Percentiles rank a stretch among this genome's conserved stretches.
phyloP scores from a whole-genome alignment of 179 eudicot species.

The Beta lomatogona region DNA sequence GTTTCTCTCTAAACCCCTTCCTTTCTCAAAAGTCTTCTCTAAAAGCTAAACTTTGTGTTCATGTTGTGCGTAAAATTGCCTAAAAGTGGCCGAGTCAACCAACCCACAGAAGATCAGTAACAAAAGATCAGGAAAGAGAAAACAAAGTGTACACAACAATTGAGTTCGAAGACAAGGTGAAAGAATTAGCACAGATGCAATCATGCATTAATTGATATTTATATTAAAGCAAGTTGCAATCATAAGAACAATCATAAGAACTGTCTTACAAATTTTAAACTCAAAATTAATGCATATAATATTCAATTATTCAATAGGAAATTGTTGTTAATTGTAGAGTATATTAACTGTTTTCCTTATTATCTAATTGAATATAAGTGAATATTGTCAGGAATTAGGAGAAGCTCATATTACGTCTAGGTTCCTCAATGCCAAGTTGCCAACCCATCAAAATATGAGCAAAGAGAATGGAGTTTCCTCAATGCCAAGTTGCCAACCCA shows the following conservation, averaged over 20 bases:
- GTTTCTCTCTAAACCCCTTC: background rate
- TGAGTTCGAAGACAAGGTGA: background rate
- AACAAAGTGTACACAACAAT: background rate
- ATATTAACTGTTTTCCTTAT: background rate
- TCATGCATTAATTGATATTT: background rate
- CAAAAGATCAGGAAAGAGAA: background rate
- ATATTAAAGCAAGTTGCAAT: background rate
- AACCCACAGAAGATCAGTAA: background rate
- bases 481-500: conserved; percentile 4
- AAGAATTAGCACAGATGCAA: too few relatives aligned
- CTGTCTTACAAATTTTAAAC: background rate
- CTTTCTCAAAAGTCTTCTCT: background rate
- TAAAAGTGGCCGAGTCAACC: conserved; percentile 7
- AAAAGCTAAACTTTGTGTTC: background rate
- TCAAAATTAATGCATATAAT: conserved; percentile 3
- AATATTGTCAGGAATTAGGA: background rate
- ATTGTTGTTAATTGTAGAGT: background rate
- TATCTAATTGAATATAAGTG: background rate
- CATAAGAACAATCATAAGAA: background rate
- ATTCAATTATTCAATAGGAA: background rate
- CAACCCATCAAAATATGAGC: background rate
- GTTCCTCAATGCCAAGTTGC: background rate
- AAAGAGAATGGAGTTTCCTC: background rate
- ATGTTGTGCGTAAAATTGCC: conserved; percentile 2
- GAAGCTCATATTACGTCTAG: conserved; percentile 9